These are phyloP conservation scores for Salix exigua DNA, from an alignment of 345 rosid genomes.

Conservation along the genomic window DNA sequence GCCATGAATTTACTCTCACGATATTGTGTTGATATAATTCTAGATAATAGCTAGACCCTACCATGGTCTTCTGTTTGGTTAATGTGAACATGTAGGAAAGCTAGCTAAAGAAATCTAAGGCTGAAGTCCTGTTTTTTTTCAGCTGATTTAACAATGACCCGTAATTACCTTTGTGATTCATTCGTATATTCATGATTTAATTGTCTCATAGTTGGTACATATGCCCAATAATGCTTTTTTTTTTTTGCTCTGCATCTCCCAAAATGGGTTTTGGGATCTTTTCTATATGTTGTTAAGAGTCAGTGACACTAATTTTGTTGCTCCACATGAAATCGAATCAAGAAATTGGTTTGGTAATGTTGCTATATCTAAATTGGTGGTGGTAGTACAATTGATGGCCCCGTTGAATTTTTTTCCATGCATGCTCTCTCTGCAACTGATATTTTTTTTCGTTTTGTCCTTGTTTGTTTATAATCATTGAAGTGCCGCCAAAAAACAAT, in stretches of 20 bases:
- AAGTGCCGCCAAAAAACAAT: conserved; percentile 81
- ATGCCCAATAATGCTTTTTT: not conserved
- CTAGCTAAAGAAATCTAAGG: not conserved
- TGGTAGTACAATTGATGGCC: not conserved
- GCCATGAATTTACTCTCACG: not conserved
- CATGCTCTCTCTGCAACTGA: not conserved
- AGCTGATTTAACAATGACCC: not conserved
- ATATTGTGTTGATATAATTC: not conserved
- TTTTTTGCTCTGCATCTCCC: not conserved
- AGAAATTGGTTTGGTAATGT: not conserved
- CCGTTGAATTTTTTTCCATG: not conserved
- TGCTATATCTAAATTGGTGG: not conserved
- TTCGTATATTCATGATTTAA: not conserved
- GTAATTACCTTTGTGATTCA: not conserved
- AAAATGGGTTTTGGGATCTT: not conserved
- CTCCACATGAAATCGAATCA: not conserved
- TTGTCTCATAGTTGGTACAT: too few relatives aligned
- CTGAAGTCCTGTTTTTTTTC: not conserved
- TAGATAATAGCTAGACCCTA: not conserved
- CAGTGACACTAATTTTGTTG: not conserved
- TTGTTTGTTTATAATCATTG: conserved; percentile 12
- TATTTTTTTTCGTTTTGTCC: not conserved
- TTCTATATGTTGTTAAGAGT: not conserved
- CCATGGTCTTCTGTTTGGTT: not conserved
- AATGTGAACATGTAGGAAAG: not conserved